Conservation (phyloP, 1,284 basidiomycete species). For the Cutaneotrichosporon dermatis region DNA sequence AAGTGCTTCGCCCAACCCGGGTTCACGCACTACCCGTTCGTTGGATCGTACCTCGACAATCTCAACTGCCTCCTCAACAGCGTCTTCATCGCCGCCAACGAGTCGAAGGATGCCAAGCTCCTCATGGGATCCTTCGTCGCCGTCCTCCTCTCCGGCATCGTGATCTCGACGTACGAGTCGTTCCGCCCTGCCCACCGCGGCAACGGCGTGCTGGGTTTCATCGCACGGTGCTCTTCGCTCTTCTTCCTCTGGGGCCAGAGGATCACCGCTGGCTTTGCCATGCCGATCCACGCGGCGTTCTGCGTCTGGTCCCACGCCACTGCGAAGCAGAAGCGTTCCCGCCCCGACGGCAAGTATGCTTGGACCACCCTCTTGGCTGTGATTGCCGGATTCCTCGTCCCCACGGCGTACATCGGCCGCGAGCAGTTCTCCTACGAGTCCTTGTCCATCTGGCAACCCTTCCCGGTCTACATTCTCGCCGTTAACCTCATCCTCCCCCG, state of each 20-base stretch:
- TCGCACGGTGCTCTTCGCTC: constrained; percentile 5
- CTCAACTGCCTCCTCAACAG: constrained; percentile 12
- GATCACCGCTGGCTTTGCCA: constrained; percentile 10
- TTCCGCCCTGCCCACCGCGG: constrained; percentile 6
- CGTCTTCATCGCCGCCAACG: constrained; percentile 5
- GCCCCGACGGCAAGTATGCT: constrained; percentile 7
- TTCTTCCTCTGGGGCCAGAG: constrained; percentile 13
- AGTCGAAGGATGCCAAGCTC: constrained; percentile 1
- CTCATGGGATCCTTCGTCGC: constrained; percentile 9
- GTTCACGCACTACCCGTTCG: constrained; percentile 2
- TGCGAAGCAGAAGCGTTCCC: background rate
- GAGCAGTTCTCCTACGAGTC: constrained; percentile 4
- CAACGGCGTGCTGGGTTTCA: background rate
- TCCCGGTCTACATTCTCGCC: constrained; percentile 15
- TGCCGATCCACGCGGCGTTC: constrained; percentile 8
- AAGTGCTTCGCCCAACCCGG: constrained; percentile 7
- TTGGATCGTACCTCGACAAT: constrained; percentile 2
- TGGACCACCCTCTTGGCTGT: constrained; percentile 9
- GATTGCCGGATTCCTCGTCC: background rate
- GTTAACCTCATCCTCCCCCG: constrained; percentile 10
- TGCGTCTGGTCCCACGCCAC: background rate
- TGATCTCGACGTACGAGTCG: constrained; percentile 10
- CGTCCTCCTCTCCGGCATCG: constrained; percentile 2
- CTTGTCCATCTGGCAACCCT: constrained; percentile 16
- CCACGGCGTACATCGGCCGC: constrained; percentile 2